phyloP scores from a whole-genome alignment of 805 yeast genomes.

The Metschnikowia gelsemii region DNA sequence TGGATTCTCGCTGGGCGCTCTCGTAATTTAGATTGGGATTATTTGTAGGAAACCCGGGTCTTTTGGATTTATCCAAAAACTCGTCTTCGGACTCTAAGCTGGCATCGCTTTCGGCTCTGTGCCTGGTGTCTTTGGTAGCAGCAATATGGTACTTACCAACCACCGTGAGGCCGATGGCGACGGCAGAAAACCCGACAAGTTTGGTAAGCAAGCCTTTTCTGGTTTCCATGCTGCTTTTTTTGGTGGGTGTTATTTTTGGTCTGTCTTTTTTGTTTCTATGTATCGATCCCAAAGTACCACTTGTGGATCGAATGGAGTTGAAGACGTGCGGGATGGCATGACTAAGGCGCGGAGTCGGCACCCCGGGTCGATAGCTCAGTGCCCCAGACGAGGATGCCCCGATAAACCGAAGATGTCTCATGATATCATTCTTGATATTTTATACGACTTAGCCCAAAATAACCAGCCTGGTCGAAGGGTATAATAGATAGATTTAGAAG shows the following conservation, averaged over 20 bases:
- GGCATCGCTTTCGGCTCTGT: slow-evolving; percentile 37
- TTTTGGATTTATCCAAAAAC: slow-evolving; percentile 29
- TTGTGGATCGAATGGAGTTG: too few relatives aligned
- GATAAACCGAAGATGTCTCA: too few relatives aligned
- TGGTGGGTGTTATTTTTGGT: slow-evolving; percentile 1
- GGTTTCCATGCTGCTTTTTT: too few relatives aligned
- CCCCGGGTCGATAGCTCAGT: too few relatives aligned
- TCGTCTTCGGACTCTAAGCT: slow-evolving; percentile 32
- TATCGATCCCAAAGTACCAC: too few relatives aligned
- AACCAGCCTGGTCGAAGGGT: too few relatives aligned
- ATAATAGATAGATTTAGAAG: too few relatives aligned
- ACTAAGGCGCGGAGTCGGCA: too few relatives aligned
- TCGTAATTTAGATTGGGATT: slow-evolving; percentile 34
- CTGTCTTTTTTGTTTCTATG: not conserved
- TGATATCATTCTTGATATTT: too few relatives aligned
- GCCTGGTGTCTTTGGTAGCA: slow-evolving; percentile 33
- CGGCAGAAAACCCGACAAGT: slow-evolving; percentile 31
- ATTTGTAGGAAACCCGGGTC: slow-evolving; percentile 55
- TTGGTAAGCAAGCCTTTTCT: slow-evolving; percentile 36
- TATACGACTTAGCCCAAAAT: too few relatives aligned
- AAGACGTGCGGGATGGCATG: too few relatives aligned
- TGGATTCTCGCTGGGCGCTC: slow-evolving; percentile 50
- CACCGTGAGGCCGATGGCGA: slow-evolving; percentile 32
- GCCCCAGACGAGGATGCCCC: too few relatives aligned
- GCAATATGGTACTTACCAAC: slow-evolving; percentile 40